Evolutionary conservation across 2,329 filamentous ascomycete genomes (phyloP).

Genomic region (Aspergillus phoenicis): DNA sequence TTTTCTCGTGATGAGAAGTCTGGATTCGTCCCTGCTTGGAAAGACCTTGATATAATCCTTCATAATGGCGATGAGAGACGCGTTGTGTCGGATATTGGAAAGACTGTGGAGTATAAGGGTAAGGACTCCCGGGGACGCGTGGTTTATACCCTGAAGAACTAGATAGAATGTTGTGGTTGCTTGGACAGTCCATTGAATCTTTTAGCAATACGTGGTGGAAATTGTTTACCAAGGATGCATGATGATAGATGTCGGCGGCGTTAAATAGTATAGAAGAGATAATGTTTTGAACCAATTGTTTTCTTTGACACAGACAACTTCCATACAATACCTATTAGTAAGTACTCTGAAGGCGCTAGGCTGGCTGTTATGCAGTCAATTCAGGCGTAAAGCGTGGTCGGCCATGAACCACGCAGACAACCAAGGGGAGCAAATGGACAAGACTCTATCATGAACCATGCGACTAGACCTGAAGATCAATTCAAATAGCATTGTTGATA

Average conservation of each 20-base stretch:
- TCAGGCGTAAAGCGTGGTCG: neutral
- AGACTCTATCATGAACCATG: neutral
- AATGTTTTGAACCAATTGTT: neutral
- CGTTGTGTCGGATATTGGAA: conserved; percentile 39
- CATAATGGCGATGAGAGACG: conserved; percentile 53
- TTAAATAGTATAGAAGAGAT: neutral
- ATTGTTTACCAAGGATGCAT: neutral
- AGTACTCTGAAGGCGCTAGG: neutral
- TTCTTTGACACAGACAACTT: neutral
- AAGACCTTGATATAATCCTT: conserved; percentile 53
- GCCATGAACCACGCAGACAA: neutral
- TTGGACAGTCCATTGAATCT: neutral
- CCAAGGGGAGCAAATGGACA: neutral
- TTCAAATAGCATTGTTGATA: conserved; percentile 22
- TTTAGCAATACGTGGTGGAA: neutral
- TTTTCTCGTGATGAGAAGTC: conserved; percentile 44
- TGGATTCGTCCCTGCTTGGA: conserved; percentile 54
- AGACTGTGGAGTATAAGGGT: conserved; percentile 32
- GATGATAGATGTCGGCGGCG: neutral
- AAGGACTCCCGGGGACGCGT: conserved; percentile 30
- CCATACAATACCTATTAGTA: neutral
- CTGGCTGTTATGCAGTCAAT: neutral
- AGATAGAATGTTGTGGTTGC: neutral
- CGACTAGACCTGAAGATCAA: neutral
- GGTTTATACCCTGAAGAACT: conserved; percentile 35